Evolutionary conservation across 148 eudicot species (phyloP), one percentile per base, ranked within the genome.

Genomic region (Chenopodium quinoa): DNA sequence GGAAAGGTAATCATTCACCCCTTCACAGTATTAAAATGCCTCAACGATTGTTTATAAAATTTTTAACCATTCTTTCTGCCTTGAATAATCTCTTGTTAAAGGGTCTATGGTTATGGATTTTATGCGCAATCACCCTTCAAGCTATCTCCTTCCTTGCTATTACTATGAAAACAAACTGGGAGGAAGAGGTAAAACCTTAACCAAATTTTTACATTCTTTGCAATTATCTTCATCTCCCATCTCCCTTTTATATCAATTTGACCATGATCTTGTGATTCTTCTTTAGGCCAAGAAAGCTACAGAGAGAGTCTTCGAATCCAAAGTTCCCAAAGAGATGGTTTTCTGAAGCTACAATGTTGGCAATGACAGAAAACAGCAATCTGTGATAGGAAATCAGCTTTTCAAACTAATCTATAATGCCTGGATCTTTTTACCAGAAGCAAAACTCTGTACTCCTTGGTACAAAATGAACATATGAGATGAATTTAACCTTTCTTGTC

Each of bases 111-210:
- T 32, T 77, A 11, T 81, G 85, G 63, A 29, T 82, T 58, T 11
- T 78, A 72, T 82, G 85, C 79, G 85, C 85, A n/a, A 75, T 82
- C 25, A 29, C 3, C 37, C 11, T 78, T 12, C 85, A 82, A 71
- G 81, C 34, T 23, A 25, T 82, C 20, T 47, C 23, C 20, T 34
- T 78, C 69, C 34, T 82, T 16, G 72, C 72, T 6, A 32, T 82
- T 25, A 65, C 78, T 63, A 7, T 78, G 47, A 71, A 25, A 82
- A 82, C 85, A 12, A 50, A 82, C 22, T 82, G 81, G 85, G 71
- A 78, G 52, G 72, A 48, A 82, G 73, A 82, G 25, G 85, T 82
- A 82, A 78, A 71, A 5, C 56, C 56, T 52, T 2, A 10, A 10
- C 12, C 56, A 52, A 52, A 8, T 3, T 52, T 52, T 10, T 52